Evolutionary conservation across 345 rosid genomes (phyloP).

Genomic region (Heritiera littoralis): DNA sequence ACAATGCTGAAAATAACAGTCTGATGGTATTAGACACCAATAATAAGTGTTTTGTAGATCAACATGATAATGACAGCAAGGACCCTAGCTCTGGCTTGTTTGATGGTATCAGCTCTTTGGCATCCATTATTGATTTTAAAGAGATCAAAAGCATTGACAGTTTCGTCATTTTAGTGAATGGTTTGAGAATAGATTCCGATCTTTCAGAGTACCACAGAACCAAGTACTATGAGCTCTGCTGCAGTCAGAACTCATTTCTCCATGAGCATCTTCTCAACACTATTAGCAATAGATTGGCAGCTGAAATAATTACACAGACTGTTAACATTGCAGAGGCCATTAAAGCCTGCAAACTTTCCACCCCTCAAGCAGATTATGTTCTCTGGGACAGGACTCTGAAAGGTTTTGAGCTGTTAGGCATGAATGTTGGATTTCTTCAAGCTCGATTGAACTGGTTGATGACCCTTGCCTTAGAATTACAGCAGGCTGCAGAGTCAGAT

Average conservation of each 20-base stretch:
- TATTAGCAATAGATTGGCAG: slow-evolving; percentile 31
- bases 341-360: slow-evolving; percentile 36
- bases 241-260: slow-evolving; percentile 40
- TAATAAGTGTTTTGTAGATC: slow-evolving; percentile 8
- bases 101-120: slow-evolving; percentile 38
- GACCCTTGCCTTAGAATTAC: slow-evolving; percentile 26
- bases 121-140: slow-evolving; percentile 31
- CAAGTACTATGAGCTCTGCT: slow-evolving; percentile 49
- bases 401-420: slow-evolving; percentile 38
- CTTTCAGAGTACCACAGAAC: slow-evolving; percentile 34
- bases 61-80: slow-evolving; percentile 28
- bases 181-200: slow-evolving; percentile 35
- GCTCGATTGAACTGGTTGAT: slow-evolving; percentile 30
- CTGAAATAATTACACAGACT: slow-evolving; percentile 33
- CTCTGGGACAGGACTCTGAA: slow-evolving; percentile 40
- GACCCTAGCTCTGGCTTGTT: slow-evolving; percentile 25
- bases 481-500: slow-evolving; percentile 13
- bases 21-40: background rate
- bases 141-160: slow-evolving; percentile 39
- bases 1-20: slow-evolving; percentile 15
- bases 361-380: slow-evolving; percentile 23
- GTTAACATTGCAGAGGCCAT: slow-evolving; percentile 43
- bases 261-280: slow-evolving; percentile 38
- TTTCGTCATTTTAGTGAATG: slow-evolving; percentile 37
- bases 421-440: slow-evolving; percentile 41